Percentiles rank a stretch among this genome's conserved stretches.
Conservation (phyloP, 1,284 basidiomycete species). For the Cryptococcus sp. region DNA sequence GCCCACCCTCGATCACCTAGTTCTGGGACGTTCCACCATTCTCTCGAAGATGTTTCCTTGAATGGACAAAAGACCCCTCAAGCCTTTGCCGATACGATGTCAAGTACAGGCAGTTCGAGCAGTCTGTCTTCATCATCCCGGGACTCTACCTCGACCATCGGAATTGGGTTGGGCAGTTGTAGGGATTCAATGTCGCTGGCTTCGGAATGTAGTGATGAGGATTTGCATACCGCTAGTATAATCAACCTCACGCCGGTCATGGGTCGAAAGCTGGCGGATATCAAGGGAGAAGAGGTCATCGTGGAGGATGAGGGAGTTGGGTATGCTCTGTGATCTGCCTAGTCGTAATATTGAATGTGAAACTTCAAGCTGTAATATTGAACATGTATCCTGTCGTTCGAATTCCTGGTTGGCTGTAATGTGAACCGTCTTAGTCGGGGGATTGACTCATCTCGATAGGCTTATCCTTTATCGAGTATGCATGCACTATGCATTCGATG, state of each 20-base stretch:
- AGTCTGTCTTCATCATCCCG: not conserved
- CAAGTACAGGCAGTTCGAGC: not conserved
- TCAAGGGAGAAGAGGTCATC: slow-evolving; percentile 1
- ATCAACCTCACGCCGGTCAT: slow-evolving; percentile 30
- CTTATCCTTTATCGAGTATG: too few species aligned
- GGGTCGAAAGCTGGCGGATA: slow-evolving; percentile 11
- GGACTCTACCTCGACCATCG: not conserved
- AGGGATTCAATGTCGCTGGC: slow-evolving; percentile 24
- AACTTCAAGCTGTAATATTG: too few species aligned
- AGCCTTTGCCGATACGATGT: too few species aligned
- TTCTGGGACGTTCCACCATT: slow-evolving; percentile 20
- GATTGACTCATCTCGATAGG: too few species aligned
- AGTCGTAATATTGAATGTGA: too few species aligned
- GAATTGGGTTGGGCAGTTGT: slow-evolving; percentile 1
- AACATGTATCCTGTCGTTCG: too few species aligned
- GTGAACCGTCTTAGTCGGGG: too few species aligned
- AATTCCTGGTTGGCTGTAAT: too few species aligned
- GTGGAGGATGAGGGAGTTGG: slow-evolving; percentile 17
- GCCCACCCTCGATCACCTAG: slow-evolving; percentile 25
- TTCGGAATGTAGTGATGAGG: slow-evolving; percentile 38
- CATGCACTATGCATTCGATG: too few species aligned
- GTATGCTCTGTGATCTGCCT: slow-evolving; percentile 17
- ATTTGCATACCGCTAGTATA: slow-evolving; percentile 37
- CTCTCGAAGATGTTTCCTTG: not conserved
- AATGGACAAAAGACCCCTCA: not conserved